These are phyloP conservation scores for Chenopodium quinoa DNA, from an alignment of 148 eudicot genomes.

Conservation along the genomic window DNA sequence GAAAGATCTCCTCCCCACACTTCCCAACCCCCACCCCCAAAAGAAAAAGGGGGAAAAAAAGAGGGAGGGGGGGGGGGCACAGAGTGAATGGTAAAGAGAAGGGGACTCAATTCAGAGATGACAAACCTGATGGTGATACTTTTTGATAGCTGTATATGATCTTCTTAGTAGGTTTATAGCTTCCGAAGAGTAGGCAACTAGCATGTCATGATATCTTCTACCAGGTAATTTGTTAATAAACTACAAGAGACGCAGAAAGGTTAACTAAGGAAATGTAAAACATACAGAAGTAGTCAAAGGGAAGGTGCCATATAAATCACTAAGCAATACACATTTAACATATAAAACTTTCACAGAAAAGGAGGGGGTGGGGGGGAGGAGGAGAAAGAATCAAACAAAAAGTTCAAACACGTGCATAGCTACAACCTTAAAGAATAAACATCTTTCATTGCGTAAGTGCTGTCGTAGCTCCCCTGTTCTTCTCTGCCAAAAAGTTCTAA, in stretches of 20 bases:
- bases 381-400: background rate
- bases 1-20: background rate
- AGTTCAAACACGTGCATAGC: background rate
- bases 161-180: slow-evolving; percentile 32
- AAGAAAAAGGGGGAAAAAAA: background rate
- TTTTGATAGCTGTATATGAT: slow-evolving; percentile 46
- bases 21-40: background rate
- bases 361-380: background rate
- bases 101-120: background rate
- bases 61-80: background rate
- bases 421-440: slow-evolving; percentile 63
- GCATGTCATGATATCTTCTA: slow-evolving; percentile 19
- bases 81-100: background rate
- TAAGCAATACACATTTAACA: background rate
- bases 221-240: slow-evolving; percentile 38
- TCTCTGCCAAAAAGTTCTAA: slow-evolving; percentile 41
- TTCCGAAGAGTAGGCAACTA: slow-evolving; percentile 37
- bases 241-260: slow-evolving; percentile 34
- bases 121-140: slow-evolving; percentile 75
- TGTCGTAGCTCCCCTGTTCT: slow-evolving; percentile 43
- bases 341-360: background rate
- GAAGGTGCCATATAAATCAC: background rate
- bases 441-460: slow-evolving; percentile 42
- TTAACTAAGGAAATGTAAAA: background rate
- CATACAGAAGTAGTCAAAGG: background rate